Evolutionary conservation across 1,139 yeast genomes (phyloP), one percentile per base, ranked within the genome.

Genomic region (Taiozyma onychis): DNA sequence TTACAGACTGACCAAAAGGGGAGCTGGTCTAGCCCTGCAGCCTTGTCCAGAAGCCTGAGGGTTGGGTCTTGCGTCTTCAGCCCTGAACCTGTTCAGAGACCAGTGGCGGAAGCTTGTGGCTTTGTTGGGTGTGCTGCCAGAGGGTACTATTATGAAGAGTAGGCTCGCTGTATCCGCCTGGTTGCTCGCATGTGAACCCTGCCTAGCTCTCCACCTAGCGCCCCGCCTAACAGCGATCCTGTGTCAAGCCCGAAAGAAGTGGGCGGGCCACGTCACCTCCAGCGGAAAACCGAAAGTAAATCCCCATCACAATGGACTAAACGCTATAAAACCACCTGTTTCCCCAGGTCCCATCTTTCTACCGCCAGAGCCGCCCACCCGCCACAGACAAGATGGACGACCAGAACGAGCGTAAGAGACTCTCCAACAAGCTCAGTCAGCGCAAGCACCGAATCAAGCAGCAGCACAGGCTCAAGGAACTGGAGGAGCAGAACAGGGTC

Each of bases 331-430:
- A n/a, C 8, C 18, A 2, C 6, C 35, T 32, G 35, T 32, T 13
- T n/a, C 35, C 35, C 35, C 35, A 32, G 18, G 8, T 14, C 35
- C 35, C 60, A 80, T 79, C 71, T 84, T 18, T 24, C 26, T 7
- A 24, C 83, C 75, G 78, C 85, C 46, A 88, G 83, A 70, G 73
- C 74, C 57, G 84, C 84, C 74, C 85, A 2, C 18, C 88, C 53
- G 85, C 84, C 55, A 81, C 90, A 78, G 74, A 79, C 52, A 72
- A 69, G 54, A 64, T 81, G 43, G 59, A 66, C 34, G 52, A 50
- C 41, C 28, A 44, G 37, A 45, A 47, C 26, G 52, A 49, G 30
- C 48, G 49, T 37, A 51, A 51, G 41, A 44, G 32, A 39, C 44
- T 51, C 7, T 52, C 50, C 37, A 51, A 51, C 35, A 51, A 51